Base-by-base conservation (phyloP, 768 basidiomycete genomes). In the Psilocybe cubensis region DNA sequence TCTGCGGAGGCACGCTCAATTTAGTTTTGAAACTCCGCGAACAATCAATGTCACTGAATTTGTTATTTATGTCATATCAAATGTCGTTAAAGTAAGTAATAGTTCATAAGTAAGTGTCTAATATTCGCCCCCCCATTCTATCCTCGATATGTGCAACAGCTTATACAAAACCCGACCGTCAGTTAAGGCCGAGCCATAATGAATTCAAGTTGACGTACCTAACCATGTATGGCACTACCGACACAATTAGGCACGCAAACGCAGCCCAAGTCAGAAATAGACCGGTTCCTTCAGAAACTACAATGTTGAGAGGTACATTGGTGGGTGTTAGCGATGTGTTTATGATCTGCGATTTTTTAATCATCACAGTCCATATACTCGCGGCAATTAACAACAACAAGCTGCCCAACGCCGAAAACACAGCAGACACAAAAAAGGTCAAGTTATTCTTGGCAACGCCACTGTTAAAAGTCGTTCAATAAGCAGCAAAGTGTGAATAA, bases 71-170 rank as follows among this genome's bases (percentile, higher is more conserved):
- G 27, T 44, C 42, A 35, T 52, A 35, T 27, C 38, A 49, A 49
- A 55, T 46, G 52, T 54, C 35, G 38, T 53, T 28, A 42, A 46
- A 44, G 42, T 54, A 54, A 46, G 41, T 51, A 25, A 41, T 52
- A 55, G 21, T 31, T 61, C 58, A 49, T 60, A 57, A 60, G 62
- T 60, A 63, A 60, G 54, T 49, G 33, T 57, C 47, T 24, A 52
- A 21, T 52, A 42, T 3, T 38, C 27, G 45, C 41, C 35, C 12
- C 25, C 33, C 50, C 51, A 14, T 52, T 41, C 49, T 66, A 89
- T 74, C 89, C 87, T 61, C 89, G 85, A 74, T 79, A 92, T 52
- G 91, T 92, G 73, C 89, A 92, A 66, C 89, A 92, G 63, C 91
- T 92, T n/a, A n/a, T n/a, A 60, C 20, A 43, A 2, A 40, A 29